Evolutionary conservation across 2,329 filamentous ascomycete species (phyloP).

Genomic region (Corynespora cassiicola): DNA sequence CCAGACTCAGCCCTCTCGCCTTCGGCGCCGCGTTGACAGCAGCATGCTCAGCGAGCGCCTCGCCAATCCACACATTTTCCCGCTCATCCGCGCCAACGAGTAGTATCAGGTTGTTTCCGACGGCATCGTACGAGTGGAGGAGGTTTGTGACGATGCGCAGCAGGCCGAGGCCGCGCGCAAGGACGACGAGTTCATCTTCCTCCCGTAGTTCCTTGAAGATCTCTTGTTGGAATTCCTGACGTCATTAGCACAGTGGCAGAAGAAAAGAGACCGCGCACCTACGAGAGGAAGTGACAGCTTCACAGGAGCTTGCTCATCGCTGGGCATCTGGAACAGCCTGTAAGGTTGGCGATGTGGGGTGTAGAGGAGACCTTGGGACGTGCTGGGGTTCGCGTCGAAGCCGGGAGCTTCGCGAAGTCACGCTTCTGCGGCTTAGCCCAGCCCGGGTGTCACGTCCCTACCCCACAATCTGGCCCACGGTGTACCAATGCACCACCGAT

Average conservation of each 20-base stretch:
- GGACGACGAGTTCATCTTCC: conserved; percentile 92
- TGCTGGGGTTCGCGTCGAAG: conserved; percentile 16
- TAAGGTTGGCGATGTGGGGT: conserved; percentile 22
- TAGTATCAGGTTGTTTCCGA: conserved; percentile 90
- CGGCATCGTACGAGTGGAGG: conserved; percentile 94
- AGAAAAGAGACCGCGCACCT: conserved; percentile 28
- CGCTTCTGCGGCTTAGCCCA: conserved; percentile 10
- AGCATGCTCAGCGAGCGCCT: conserved; percentile 93
- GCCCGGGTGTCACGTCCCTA: not conserved
- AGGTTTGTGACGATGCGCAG: conserved; percentile 94
- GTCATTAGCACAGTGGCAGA: conserved; percentile 26
- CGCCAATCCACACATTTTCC: conserved; percentile 96
- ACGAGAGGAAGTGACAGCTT: conserved; percentile 81
- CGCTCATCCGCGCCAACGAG: conserved; percentile 88
- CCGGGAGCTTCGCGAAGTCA: conserved; percentile 36
- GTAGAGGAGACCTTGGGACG: conserved; percentile 19
- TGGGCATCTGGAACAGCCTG: conserved; percentile 41
- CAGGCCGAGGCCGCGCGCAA: conserved; percentile 90
- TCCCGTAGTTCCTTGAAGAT: conserved; percentile 76
- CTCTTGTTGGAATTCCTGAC: conserved; percentile 85
- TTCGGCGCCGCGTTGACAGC: conserved; percentile 83
- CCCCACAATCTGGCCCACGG: not conserved
- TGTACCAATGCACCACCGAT: not conserved
- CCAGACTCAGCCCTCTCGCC: conserved; percentile 83
- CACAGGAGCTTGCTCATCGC: conserved; percentile 63